A percentile compares a stretch with the other conserved stretches of the same genome.
Conservation (phyloP, 805 yeast genomes). For the Kazachstania africana region DNA sequence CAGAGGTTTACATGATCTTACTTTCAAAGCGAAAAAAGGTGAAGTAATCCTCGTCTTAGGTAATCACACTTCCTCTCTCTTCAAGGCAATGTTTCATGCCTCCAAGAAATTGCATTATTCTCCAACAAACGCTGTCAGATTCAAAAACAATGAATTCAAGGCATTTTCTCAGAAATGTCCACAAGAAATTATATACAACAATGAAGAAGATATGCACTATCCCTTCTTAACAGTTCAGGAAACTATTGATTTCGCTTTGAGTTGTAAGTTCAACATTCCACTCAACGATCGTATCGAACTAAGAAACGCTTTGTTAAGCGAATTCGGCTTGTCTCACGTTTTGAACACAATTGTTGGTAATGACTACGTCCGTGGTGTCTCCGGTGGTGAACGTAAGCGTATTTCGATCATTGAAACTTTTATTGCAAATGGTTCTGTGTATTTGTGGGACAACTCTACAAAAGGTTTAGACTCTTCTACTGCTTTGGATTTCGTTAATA, state of each 20-base stretch:
- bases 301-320: conserved; percentile 20
- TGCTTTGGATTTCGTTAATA: conserved; percentile 35
- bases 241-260: conserved; percentile 43
- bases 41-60: conserved; percentile 22
- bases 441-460: conserved; percentile 45
- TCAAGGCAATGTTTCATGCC: conserved; percentile 14
- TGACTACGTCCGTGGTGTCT: conserved; percentile 50
- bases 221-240: conserved; percentile 45
- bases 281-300: conserved; percentile 16
- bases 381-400: conserved; percentile 59
- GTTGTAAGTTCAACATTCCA: conserved; percentile 28
- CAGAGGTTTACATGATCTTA: conserved; percentile 7
- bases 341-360: conserved; percentile 50
- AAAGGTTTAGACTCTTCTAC: conserved; percentile 41
- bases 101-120: conserved; percentile 10
- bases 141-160: conserved; percentile 15
- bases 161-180: conserved; percentile 13
- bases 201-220: conserved; percentile 46
- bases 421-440: conserved; percentile 33
- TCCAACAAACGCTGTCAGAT: conserved; percentile 13
- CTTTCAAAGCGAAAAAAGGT: conserved; percentile 16
- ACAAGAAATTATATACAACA: conserved; percentile 27
- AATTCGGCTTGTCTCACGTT: conserved; percentile 41
- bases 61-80: conserved; percentile 15
- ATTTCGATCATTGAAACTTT: conserved; percentile 52